Percentiles rank a stretch among this genome's conserved stretches.
These are phyloP conservation scores for Linum tenue DNA, from an alignment of 345 rosid genomes.

Conservation along the genomic window DNA sequence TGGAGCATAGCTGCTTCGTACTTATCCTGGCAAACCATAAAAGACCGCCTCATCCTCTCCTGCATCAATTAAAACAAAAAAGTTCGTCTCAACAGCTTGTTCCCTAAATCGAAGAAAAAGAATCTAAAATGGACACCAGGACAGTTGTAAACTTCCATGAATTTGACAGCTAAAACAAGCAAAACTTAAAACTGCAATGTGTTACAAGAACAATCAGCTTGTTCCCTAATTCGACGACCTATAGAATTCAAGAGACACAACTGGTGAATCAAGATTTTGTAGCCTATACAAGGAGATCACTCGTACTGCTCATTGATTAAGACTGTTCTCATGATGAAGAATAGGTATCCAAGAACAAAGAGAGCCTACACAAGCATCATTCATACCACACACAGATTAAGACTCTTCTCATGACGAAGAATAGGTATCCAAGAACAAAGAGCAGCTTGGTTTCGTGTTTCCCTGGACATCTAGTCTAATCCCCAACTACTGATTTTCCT, in stretches of 20 bases:
- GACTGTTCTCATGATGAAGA: background rate
- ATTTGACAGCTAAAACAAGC: too few relatives aligned
- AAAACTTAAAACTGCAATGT: too few relatives aligned
- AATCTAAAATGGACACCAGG: too few relatives aligned
- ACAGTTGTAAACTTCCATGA: too few relatives aligned
- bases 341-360: too few relatives aligned
- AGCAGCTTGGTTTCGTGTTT: background rate
- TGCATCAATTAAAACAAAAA: constrained; percentile 16
- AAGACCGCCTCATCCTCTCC: constrained; percentile 76
- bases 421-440: background rate
- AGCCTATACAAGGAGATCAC: background rate
- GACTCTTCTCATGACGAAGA: too few relatives aligned
- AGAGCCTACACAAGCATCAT: too few relatives aligned
- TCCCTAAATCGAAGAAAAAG: background rate
- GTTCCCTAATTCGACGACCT: background rate
- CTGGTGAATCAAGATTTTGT: background rate
- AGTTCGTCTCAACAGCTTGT: background rate
- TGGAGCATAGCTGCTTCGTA: constrained; percentile 69
- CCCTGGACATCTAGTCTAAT: too few relatives aligned
- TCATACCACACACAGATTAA: too few relatives aligned
- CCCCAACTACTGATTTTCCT: too few relatives aligned
- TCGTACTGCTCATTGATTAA: background rate
- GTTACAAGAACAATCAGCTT: too few relatives aligned
- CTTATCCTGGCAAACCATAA: constrained; percentile 88
- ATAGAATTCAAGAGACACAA: background rate